Evolutionary conservation across 1,284 basidiomycete genomes (phyloP), one percentile per base, ranked within the genome.

Genomic region (Puccinia hordei): DNA sequence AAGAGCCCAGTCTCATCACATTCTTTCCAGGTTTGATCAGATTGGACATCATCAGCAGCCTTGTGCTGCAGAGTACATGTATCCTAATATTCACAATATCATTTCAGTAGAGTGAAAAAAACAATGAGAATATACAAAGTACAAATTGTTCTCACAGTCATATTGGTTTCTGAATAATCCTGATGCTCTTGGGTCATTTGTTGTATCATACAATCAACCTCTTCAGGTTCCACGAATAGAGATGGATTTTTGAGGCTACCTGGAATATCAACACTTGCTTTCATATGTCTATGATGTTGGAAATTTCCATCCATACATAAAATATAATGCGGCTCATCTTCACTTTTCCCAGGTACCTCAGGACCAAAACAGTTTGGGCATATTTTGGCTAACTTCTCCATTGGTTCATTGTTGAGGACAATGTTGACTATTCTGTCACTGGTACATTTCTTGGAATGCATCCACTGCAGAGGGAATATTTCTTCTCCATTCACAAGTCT

Each of bases 1-100:
- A 74, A 74, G 22, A 74, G 41, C 9, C 73, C 73, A 44, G 57
- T 74, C 22, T 74, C 53, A 59, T 74, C 73, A 44, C 73, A 61
- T 35, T 44, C 55, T 2, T 44, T 55, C 57, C 73, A 74, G 2
- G 55, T 63, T 27, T 24, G 10, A 12, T 22, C 55, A 6, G 44
- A 41, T 10, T 51, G 24, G 12, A 73, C 44, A 73, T 73, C 57
- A 19, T 73, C 38, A 1, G 46, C 71, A 19, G 71, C 71, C 2
- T 51, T 73, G 13, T 73, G 71, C 35, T 73, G 71, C 33, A 57
- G 17, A 44, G 63, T 66, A n/a, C 63, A 66, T 27, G 2, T 35
- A 15, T 66, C 63, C 63, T 66, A 3, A n/a, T n/a, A n/a, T n/a
- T n/a, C n/a, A n/a, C n/a, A n/a, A n/a, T n/a, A n/a, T n/a, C n/a